phyloP scores from a whole-genome alignment of 331 rosid species.

The Arachis monticola region DNA sequence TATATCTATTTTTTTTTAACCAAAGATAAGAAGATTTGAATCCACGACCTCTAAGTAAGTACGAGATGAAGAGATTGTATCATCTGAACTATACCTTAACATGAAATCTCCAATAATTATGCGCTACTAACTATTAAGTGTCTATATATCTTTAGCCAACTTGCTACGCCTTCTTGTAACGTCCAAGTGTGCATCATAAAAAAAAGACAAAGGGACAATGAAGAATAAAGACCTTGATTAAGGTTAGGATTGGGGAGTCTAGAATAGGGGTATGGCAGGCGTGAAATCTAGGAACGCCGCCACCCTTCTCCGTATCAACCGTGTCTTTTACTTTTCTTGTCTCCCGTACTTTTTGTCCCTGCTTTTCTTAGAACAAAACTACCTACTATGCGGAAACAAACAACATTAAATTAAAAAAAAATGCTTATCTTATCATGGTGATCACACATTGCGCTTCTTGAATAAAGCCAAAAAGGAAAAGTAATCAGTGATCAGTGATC shows the following conservation, averaged over 20 bases:
- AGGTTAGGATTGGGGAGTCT: neutral
- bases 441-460: slow-evolving; percentile 16
- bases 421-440: slow-evolving; percentile 19
- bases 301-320: slow-evolving; percentile 45
- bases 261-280: slow-evolving; percentile 58
- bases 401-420: neutral
- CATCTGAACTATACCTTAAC: too few relatives aligned
- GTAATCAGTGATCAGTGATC: neutral
- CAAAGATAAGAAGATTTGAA: too few relatives aligned
- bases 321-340: slow-evolving; percentile 57
- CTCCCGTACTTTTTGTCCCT: slow-evolving; percentile 45
- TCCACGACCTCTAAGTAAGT: too few relatives aligned
- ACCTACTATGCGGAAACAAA: slow-evolving; percentile 36
- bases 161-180: slow-evolving; percentile 3
- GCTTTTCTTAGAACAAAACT: slow-evolving; percentile 39
- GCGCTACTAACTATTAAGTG: neutral
- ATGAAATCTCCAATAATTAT: too few relatives aligned
- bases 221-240: neutral
- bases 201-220: neutral
- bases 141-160: neutral
- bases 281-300: slow-evolving; percentile 49
- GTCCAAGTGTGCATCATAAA: slow-evolving; percentile 22
- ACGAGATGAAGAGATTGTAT: too few relatives aligned
- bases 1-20: too few relatives aligned
- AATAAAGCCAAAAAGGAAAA: neutral